Percentiles rank a stretch among this genome's conserved stretches.
Evolutionary conservation across 139 green algal species (phyloP).

Genomic region (Tetraselmis chui): DNA sequence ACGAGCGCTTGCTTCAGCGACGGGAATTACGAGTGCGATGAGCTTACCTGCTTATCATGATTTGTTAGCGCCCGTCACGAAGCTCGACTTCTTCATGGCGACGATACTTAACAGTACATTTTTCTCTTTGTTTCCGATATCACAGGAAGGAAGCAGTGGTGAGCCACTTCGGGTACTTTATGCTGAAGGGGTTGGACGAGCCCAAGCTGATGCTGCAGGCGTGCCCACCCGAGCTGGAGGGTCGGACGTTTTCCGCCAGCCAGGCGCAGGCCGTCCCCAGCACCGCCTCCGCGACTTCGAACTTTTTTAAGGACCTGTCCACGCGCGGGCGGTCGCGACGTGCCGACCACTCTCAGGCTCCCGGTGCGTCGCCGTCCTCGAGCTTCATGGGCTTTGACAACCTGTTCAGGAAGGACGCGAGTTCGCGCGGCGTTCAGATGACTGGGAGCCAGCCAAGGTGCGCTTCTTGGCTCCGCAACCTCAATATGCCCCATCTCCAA

Average conservation of each 20-base stretch:
- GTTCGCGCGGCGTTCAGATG: not conserved
- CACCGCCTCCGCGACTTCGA: not conserved
- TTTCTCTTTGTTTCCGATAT: not conserved
- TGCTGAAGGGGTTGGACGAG: constrained; percentile 44
- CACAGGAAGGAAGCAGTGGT: constrained; percentile 8
- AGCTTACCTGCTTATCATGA: too few species aligned
- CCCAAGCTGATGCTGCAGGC: constrained; percentile 42
- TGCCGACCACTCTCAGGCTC: not conserved
- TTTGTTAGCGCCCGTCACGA: too few species aligned
- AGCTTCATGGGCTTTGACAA: not conserved
- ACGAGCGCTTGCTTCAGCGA: too few species aligned
- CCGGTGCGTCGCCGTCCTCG: not conserved
- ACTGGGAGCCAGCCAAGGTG: too few species aligned
- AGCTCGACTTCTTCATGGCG: too few species aligned
- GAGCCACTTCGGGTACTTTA: constrained; percentile 32
- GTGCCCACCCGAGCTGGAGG: constrained; percentile 13
- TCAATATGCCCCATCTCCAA: too few species aligned
- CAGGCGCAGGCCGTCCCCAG: not conserved
- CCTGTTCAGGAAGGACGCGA: not conserved
- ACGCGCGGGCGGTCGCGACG: not conserved
- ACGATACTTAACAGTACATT: too few species aligned
- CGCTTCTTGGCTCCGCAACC: too few species aligned
- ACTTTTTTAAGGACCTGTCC: not conserved
- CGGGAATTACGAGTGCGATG: too few species aligned
- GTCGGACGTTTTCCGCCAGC: constrained; percentile 8